Evolutionary conservation across 768 basidiomycete genomes (phyloP).

Genomic region (Phylloporus sp.): DNA sequence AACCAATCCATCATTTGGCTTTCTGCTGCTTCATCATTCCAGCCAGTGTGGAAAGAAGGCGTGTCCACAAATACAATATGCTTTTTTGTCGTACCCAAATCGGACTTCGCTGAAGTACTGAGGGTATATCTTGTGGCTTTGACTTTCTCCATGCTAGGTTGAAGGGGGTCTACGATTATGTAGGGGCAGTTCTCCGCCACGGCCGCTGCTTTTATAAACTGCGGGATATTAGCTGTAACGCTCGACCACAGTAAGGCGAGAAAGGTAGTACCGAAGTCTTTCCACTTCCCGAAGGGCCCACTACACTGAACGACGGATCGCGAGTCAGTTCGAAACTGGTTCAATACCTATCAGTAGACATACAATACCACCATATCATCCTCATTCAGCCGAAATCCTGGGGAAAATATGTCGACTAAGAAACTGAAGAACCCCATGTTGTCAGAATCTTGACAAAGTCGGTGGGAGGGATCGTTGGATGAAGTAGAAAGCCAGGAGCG

Average conservation of each 20-base stretch:
- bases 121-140: conserved; percentile 15
- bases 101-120: not conserved
- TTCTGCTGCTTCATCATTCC: not conserved
- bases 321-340: not conserved
- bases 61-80: conserved; percentile 22
- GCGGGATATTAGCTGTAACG: not conserved
- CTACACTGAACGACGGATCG: conserved; percentile 3
- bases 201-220: conserved; percentile 13
- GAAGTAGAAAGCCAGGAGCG: too few species aligned
- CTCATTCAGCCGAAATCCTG: not conserved
- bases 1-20: conserved; percentile 6
- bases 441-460: not conserved
- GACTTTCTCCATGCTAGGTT: not conserved
- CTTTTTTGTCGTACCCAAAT: not conserved
- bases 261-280: conserved; percentile 15
- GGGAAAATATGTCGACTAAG: not conserved
- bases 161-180: not conserved
- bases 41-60: conserved; percentile 12
- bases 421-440: not conserved
- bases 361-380: conserved; percentile 21
- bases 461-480: not conserved
- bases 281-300: conserved; percentile 18
- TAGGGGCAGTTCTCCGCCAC: not conserved
- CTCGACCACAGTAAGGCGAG: not conserved
- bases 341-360: not conserved